Evolutionary conservation across 2,329 filamentous ascomycete genomes (phyloP).

Genomic region (Didymella exigua): DNA sequence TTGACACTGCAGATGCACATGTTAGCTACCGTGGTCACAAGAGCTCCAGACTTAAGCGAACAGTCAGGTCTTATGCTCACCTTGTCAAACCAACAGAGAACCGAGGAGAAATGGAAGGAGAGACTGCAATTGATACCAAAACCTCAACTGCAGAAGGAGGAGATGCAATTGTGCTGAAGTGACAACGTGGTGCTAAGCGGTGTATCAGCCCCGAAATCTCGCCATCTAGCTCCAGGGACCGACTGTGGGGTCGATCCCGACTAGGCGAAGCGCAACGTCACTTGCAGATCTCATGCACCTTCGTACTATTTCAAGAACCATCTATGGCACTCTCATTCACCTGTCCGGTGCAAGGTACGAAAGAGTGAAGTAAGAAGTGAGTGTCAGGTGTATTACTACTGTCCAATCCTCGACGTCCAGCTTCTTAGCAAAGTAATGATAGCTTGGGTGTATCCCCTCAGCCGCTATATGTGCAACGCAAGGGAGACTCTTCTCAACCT

Average conservation of each 20-base stretch:
- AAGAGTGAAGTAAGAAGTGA: background rate
- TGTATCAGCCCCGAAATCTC: slow-evolving; percentile 18
- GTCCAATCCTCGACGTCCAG: background rate
- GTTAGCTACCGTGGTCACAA: slow-evolving; percentile 18
- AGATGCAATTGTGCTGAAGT: slow-evolving; percentile 17
- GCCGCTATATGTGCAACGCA: slow-evolving; percentile 1
- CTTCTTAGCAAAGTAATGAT: background rate
- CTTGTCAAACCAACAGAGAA: slow-evolving; percentile 18
- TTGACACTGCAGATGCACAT: slow-evolving; percentile 10
- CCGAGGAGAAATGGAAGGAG: slow-evolving; percentile 9
- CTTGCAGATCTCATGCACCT: slow-evolving; percentile 17
- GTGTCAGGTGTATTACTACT: slow-evolving; percentile 10
- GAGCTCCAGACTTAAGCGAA: slow-evolving; percentile 7
- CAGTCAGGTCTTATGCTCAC: background rate
- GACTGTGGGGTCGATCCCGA: slow-evolving; percentile 19
- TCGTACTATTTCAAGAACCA: slow-evolving; percentile 4
- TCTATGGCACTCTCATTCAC: background rate
- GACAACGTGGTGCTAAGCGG: slow-evolving; percentile 20
- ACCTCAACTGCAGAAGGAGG: slow-evolving; percentile 15
- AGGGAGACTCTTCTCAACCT: background rate
- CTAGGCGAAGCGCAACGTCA: slow-evolving; percentile 24
- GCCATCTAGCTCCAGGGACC: slow-evolving; percentile 22
- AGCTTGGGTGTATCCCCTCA: background rate
- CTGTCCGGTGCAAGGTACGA: background rate
- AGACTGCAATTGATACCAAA: slow-evolving; percentile 24